Base-by-base conservation (phyloP, 1,284 basidiomycete species). In the Cryptococcus deneoformans region DNA sequence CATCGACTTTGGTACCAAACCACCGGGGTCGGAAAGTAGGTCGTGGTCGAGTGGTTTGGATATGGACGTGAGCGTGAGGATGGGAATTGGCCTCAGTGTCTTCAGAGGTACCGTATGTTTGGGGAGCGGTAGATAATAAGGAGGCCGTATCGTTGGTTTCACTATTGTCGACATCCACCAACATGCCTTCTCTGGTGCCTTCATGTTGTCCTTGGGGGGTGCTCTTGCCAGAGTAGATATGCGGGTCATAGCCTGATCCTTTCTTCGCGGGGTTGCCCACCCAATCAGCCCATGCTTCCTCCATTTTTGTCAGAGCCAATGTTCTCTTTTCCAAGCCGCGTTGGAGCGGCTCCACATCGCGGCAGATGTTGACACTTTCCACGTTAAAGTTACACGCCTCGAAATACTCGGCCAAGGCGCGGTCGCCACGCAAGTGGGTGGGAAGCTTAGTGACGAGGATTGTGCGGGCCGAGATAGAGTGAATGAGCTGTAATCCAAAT, bases 381-480 rank as follows among this genome's bases (percentile, higher is more conserved):
- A 78, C 76, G 7, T 53, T 53, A 60, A 77, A 20, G n/a, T 76
- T 73, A 52, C 81, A 78, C 54, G 84, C 84, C 73, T 97, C 94
- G 74, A 97, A 98, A 77, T 98, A 97, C 62, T 93, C 90, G 0
- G 92, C 90, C 12, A 99, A 80, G 0, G 89, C 83, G 8, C 87
- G 84, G 69, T 97, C 93, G 8, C 87, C 86, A 58, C 87, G 86
- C 0, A 99, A 82, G 64, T 95, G 88, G 4, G 78, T 77, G 0
- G 95, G 95, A 0, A 99, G 82, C 53, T 85, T 84, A 5, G 89
- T 88, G 45, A 95, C 85, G 79, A 98, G 85, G 40, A 97, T 90
- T 0, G 95, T 99, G 20, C 95, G 86, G 0, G 93, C 90, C 0
- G 93, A 87, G 44, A 97, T 91, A 9, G 91, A 92, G 70, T 96